Evolutionary conservation across 805 yeast genomes (phyloP), one percentile per base, ranked within the genome.

Genomic region (Clavispora phyllophila): DNA sequence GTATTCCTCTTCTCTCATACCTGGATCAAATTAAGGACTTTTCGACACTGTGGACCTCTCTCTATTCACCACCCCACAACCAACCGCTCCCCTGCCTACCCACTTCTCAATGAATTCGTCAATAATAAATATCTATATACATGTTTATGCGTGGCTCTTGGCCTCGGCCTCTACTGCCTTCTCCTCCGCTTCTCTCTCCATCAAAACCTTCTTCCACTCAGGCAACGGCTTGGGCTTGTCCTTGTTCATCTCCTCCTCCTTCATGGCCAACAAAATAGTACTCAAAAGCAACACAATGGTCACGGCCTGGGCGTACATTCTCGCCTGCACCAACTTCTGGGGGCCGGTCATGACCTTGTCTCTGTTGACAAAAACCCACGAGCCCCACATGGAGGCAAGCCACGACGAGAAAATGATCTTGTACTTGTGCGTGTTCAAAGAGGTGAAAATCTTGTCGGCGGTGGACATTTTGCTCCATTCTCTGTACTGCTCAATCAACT

Each of bases 371-470:
- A 47, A 53, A 17, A 47, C 55, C 63, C 63, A 59, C 29, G 59
- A 55, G 8, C 63, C 63, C 47, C 53, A 58, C 58, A 58, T 48
- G 24, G 72, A 65, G 2, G 62, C 73, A n/a, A 61, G 62, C 73
- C 73, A 70, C 19, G 72, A 46, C 14, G 60, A 44, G 14, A 65
- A 43, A 35, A 68, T 62, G 41, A 67, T 60, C 39, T 61, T 62
- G 54, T 65, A 68, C 55, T 68, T 66, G 53, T 70, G 52, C 13
- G 56, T 53, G 42, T 53, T 54, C 43, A 68, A 55, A 18, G 54
- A 36, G 10, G 61, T 50, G 40, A 64, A 48, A 15, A 58, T 37
- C 49, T 65, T 63, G 35, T 68, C 73, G 17, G 53, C 13, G 7
- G 52, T 19, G 1, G 69, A 52, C 52, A 64, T 50, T 15, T 48